Evolutionary conservation across 202 grass and related monocot genomes (phyloP), one percentile per base, ranked within the genome.

Genomic region (Musa balbisiana): DNA sequence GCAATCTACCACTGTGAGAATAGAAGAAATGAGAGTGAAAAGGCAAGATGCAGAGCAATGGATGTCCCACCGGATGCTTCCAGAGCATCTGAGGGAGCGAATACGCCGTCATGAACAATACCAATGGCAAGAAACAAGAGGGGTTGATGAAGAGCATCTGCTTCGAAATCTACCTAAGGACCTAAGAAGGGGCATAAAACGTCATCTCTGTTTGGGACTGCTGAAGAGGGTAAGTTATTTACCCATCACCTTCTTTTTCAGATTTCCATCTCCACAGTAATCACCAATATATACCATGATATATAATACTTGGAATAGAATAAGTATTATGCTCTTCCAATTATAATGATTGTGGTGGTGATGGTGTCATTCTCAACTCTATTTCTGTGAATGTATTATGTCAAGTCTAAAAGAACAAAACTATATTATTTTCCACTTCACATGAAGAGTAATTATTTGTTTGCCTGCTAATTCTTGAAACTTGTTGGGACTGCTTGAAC

Each of bases 21-120:
- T 93, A 84, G 90, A 93, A 87, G 94, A 97, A 81, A 97, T 97
- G 94, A 88, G 94, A 85, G 59, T 93, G 73, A 98, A 89, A 87
- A 89, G 88, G 72, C 87, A 85, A 78, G 94, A 93, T 71, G 79
- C 91, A 51, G 94, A 98, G 67, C 91, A 98, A 82, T 98, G 91
- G 94, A 98, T 94, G 88, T 80, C 87, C 63, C 91, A 94, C 73
- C 84, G 94, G 12, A 49, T 89, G 75, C 90, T 98, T 77, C 91
- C 94, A 75, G 94, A 94, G 80, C 85, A 76, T 78, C 83, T 98
- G 11, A 98, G 84, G 85, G 94, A 91, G 54, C 85, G 94, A 55
- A 98, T 98, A 80, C 69, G 88, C 62, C 88, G 88, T 67, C 84
- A 98, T 60, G 91, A 98, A 52, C 94, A 93, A 58, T 98, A 98